These are phyloP conservation scores for Cyclotella sp. DNA, from an alignment of 108 stramenopile species.

Conservation along the genomic window DNA sequence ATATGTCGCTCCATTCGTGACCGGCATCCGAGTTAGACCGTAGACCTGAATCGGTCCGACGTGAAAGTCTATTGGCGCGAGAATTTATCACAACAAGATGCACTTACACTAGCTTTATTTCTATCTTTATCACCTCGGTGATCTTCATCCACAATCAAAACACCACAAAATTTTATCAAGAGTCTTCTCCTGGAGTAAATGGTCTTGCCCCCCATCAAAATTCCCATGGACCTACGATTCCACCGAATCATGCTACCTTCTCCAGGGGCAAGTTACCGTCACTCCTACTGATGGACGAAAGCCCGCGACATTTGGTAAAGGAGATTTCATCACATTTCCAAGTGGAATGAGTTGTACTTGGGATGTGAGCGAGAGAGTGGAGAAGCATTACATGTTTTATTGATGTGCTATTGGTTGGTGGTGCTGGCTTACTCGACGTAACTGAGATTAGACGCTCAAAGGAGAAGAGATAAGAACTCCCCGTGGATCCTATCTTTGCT, in stretches of 20 bases:
- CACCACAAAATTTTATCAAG: neutral
- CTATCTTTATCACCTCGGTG: neutral
- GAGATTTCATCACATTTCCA: conserved; percentile 82
- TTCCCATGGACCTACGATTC: conserved; percentile 85
- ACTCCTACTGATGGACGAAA: conserved; percentile 72
- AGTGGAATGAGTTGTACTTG: conserved; percentile 84
- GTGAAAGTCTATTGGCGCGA: neutral
- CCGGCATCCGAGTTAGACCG: too few species aligned
- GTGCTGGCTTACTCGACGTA: too few species aligned
- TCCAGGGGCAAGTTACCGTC: conserved; percentile 75
- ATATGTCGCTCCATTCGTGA: too few species aligned
- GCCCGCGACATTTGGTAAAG: conserved; percentile 67
- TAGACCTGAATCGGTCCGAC: neutral
- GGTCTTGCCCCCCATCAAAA: conserved; percentile 51
- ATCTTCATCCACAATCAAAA: neutral
- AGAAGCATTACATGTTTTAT: conserved; percentile 79
- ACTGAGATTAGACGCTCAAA: too few species aligned
- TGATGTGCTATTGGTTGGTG: too few species aligned
- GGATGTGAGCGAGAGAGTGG: conserved; percentile 75
- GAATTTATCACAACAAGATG: neutral
- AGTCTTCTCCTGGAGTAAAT: neutral
- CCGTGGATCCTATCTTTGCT: too few species aligned
- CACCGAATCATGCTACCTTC: conserved; percentile 71
- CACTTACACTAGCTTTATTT: neutral
- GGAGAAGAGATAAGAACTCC: too few species aligned